Conservation (phyloP, 1,284 basidiomycete species). For the Naganishia albida region DNA sequence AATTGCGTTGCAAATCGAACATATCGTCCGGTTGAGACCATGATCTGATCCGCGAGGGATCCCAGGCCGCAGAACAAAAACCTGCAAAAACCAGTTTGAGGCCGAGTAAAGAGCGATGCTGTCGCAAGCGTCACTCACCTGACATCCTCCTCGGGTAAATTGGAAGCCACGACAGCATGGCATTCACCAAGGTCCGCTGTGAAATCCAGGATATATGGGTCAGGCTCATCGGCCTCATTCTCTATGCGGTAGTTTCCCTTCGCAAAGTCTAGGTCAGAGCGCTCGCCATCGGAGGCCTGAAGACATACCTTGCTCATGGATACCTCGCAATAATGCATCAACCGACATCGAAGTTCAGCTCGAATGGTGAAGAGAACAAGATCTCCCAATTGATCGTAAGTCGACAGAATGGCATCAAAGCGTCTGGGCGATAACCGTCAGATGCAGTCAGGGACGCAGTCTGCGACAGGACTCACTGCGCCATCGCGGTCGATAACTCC, state of each 20-base stretch:
- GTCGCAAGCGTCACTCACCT: slow-evolving; percentile 59
- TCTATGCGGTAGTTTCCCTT: slow-evolving; percentile 82
- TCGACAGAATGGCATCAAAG: slow-evolving; percentile 83
- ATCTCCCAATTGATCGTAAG: slow-evolving; percentile 83
- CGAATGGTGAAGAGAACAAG: slow-evolving; percentile 85
- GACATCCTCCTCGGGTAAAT: slow-evolving; percentile 66
- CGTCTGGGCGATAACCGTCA: slow-evolving; percentile 61
- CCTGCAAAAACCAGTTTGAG: slow-evolving; percentile 55
- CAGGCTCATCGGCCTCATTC: slow-evolving; percentile 82
- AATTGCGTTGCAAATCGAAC: slow-evolving; percentile 72
- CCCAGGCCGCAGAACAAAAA: slow-evolving; percentile 87
- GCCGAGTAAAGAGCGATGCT: too few species aligned
- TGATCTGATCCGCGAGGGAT: slow-evolving; percentile 78
- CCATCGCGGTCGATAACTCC: slow-evolving; percentile 76
- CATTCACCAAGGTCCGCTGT: slow-evolving; percentile 77
- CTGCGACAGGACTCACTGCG: slow-evolving; percentile 62
- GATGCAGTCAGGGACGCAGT: not conserved
- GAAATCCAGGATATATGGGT: slow-evolving; percentile 83
- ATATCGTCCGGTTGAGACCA: slow-evolving; percentile 73
- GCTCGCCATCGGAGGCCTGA: slow-evolving; percentile 9
- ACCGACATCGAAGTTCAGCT: slow-evolving; percentile 82
- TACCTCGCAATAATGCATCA: slow-evolving; percentile 77
- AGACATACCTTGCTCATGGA: slow-evolving; percentile 68
- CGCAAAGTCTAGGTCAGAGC: slow-evolving; percentile 6
- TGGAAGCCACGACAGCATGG: slow-evolving; percentile 68